Conservation (phyloP, 768 basidiomycete genomes). For the Hygrocybe coccinea region DNA sequence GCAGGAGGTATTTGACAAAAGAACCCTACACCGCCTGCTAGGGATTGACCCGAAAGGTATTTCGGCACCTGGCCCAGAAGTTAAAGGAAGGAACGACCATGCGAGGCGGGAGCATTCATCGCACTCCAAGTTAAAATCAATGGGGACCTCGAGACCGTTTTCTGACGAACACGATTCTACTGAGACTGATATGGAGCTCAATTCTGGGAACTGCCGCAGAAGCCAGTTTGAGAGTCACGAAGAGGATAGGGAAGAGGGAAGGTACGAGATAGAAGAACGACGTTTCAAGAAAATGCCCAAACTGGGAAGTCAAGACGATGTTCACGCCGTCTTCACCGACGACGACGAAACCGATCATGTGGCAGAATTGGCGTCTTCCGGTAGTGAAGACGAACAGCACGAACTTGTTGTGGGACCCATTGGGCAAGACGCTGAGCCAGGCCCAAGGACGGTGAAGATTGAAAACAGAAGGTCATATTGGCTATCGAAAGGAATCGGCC, state of each 20-base stretch:
- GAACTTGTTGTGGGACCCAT: conserved; percentile 6
- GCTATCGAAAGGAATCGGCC: conserved; percentile 48
- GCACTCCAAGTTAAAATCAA: conserved; percentile 20
- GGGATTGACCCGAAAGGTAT: conserved; percentile 25
- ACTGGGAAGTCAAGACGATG: conserved; percentile 25
- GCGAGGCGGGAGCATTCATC: conserved; percentile 5
- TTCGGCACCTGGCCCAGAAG: not conserved
- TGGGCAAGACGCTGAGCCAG: conserved; percentile 5
- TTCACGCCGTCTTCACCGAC: conserved; percentile 16
- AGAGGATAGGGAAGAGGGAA: conserved; percentile 51
- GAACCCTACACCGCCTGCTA: conserved; percentile 55
- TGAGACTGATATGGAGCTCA: conserved; percentile 18
- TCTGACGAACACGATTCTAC: conserved; percentile 23
- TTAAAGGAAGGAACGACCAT: not conserved
- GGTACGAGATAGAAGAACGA: conserved; percentile 49
- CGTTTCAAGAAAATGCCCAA: conserved; percentile 45
- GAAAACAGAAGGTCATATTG: conserved; percentile 49
- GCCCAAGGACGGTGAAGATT: conserved; percentile 19
- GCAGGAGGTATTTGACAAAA: conserved; percentile 60
- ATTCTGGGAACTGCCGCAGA: conserved; percentile 16
- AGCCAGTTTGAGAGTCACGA: conserved; percentile 13
- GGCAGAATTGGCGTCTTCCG: conserved; percentile 3
- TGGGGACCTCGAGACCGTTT: conserved; percentile 37
- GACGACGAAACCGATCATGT: conserved; percentile 25
- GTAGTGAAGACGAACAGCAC: conserved; percentile 18